A percentile compares a stretch with the other conserved stretches of the same genome.
Evolutionary conservation across 176 grass and related monocot genomes (phyloP).

Genomic region (Bromus sterilis): DNA sequence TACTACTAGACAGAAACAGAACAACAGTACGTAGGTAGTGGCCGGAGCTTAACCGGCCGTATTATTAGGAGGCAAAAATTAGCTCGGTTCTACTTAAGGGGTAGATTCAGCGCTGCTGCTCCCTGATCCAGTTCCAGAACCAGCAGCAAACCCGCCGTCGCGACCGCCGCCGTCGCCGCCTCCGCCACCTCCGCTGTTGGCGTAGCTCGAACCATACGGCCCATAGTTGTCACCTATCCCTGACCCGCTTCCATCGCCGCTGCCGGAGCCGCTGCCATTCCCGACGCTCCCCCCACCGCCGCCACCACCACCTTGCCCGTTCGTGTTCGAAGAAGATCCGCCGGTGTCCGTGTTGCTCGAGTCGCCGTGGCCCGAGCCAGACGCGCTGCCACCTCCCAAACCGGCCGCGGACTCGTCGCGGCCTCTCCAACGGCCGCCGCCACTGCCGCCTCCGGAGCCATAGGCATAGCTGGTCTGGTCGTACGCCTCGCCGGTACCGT

Average conservation of each 20-base stretch:
- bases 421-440: neutral
- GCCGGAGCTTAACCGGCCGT: neutral
- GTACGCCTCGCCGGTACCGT: neutral
- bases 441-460: neutral
- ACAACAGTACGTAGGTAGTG: too few relatives aligned
- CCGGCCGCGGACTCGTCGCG: neutral
- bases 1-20: too few relatives aligned
- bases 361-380: neutral
- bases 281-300: neutral
- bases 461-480: neutral
- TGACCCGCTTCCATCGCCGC: neutral
- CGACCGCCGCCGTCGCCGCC: neutral
- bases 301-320: neutral
- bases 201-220: neutral
- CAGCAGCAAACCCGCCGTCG: neutral
- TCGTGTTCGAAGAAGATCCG: neutral
- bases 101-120: neutral
- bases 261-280: neutral
- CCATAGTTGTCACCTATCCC: neutral
- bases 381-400: neutral
- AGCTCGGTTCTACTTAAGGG: neutral
- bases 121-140: neutral
- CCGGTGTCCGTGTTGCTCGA: neutral
- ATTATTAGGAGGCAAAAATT: neutral
- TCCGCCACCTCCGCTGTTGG: neutral